A percentile compares a stretch with the other conserved stretches of the same genome.
Evolutionary conservation across 2,329 filamentous ascomycete species (phyloP).

Genomic region (Cladosporium cucumerinum): DNA sequence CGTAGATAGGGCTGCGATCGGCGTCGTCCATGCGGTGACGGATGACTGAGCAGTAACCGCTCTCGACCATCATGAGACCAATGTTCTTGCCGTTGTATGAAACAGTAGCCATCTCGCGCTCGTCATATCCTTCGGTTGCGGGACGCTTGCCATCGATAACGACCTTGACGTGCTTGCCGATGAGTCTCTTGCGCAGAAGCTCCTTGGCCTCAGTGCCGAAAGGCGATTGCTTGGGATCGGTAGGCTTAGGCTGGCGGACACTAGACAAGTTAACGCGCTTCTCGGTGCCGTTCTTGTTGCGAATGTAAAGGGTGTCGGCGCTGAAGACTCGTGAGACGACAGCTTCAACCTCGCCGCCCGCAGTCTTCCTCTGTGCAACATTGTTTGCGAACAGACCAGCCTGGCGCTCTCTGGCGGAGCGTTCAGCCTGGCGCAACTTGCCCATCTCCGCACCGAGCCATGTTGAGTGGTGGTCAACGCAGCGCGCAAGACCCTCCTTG

Average conservation of each 20-base stretch:
- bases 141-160: constrained; percentile 87
- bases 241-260: constrained; percentile 84
- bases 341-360: constrained; percentile 68
- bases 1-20: constrained; percentile 90
- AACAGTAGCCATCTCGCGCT: constrained; percentile 89
- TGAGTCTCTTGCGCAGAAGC: constrained; percentile 86
- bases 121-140: constrained; percentile 85
- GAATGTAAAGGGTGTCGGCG: constrained; percentile 83
- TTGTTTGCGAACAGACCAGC: constrained; percentile 79
- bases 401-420: constrained; percentile 71
- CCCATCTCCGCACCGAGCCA: constrained; percentile 88
- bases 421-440: constrained; percentile 78
- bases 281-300: constrained; percentile 79
- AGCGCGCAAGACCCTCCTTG: constrained; percentile 82
- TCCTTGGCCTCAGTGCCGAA: constrained; percentile 95
- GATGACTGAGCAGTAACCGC: constrained; percentile 89
- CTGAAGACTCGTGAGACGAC: constrained; percentile 80
- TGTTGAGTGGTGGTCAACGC: constrained; percentile 93
- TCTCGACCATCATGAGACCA: constrained; percentile 79
- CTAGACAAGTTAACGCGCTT: constrained; percentile 91
- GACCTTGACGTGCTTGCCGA: constrained; percentile 91
- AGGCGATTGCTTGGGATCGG: constrained; percentile 80
- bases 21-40: constrained; percentile 92
- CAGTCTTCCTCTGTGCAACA: constrained; percentile 62
- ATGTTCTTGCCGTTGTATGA: constrained; percentile 82